A percentile compares a stretch with the other conserved stretches of the same genome.
These are phyloP conservation scores for Metschnikowia reukaufii DNA, from an alignment of 805 yeast genomes.

Conservation along the genomic window DNA sequence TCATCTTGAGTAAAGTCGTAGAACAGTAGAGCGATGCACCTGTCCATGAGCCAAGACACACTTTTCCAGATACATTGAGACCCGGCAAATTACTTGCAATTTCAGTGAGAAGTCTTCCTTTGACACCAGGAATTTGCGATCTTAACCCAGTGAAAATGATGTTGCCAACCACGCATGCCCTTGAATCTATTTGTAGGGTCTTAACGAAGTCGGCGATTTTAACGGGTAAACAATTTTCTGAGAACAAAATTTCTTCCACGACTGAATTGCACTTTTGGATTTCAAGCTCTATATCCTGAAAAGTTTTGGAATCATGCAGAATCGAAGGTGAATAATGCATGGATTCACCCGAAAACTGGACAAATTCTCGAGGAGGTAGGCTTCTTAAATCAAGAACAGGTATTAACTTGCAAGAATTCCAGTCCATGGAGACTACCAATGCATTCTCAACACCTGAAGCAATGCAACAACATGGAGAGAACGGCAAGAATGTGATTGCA, in stretches of 20 bases:
- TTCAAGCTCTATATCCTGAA: slow-evolving; percentile 9
- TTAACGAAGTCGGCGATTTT: slow-evolving; percentile 5
- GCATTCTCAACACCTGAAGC: slow-evolving; percentile 17
- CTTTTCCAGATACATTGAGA: slow-evolving; percentile 9
- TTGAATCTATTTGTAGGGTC: slow-evolving; percentile 11
- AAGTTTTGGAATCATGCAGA: neutral
- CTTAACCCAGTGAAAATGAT: slow-evolving; percentile 15
- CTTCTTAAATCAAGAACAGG: slow-evolving; percentile 14
- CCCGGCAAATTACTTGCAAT: slow-evolving; percentile 8
- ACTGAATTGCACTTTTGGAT: neutral
- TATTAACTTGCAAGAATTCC: slow-evolving; percentile 14
- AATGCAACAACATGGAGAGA: slow-evolving; percentile 13
- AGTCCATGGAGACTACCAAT: slow-evolving; percentile 14
- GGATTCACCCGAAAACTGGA: slow-evolving; percentile 14
- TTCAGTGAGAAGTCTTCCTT: slow-evolving; percentile 10
- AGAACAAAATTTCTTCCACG: slow-evolving; percentile 1
- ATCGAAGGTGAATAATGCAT: slow-evolving; percentile 10
- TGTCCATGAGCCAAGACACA: slow-evolving; percentile 18
- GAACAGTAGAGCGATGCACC: slow-evolving; percentile 23
- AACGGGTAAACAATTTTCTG: slow-evolving; percentile 1
- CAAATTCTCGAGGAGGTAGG: slow-evolving; percentile 2
- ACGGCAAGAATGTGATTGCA: slow-evolving; percentile 17
- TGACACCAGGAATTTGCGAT: slow-evolving; percentile 8
- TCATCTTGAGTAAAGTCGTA: slow-evolving; percentile 16
- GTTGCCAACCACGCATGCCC: slow-evolving; percentile 11